Evolutionary conservation across 2,329 filamentous ascomycete genomes (phyloP).

Genomic region (Claviceps sp.): DNA sequence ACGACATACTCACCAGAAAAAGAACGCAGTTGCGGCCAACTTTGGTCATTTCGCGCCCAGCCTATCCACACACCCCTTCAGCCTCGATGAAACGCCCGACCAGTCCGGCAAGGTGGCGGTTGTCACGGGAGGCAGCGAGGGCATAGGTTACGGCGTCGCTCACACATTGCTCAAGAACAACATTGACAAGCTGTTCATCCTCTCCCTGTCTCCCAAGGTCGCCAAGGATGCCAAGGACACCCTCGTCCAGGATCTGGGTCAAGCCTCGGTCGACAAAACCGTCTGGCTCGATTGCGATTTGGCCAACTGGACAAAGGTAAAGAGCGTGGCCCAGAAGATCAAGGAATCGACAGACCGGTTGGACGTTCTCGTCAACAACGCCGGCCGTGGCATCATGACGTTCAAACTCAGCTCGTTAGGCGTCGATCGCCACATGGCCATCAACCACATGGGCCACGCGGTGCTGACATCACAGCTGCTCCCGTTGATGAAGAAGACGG

Average conservation of each 20-base stretch:
- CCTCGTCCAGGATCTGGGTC: not conserved
- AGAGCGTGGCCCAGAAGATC: not conserved
- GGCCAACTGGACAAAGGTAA: not conserved
- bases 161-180: constrained; percentile 1
- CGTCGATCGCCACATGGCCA: constrained; percentile 1
- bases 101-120: constrained; percentile 1
- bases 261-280: not conserved
- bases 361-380: constrained; percentile 1
- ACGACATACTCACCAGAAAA: not conserved
- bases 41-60: not conserved
- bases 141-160: not conserved
- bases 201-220: not conserved
- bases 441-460: not conserved
- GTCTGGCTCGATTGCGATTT: not conserved
- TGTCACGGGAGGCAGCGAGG: not conserved
- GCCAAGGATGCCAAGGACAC: not conserved
- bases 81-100: constrained; percentile 1
- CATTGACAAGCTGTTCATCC: not conserved
- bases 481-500: constrained; percentile 1
- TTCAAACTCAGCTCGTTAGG: not conserved
- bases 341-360: not conserved
- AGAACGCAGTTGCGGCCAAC: not conserved
- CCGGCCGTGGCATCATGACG: not conserved
- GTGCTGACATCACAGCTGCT: not conserved
- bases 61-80: not conserved